Base-by-base conservation (phyloP, 1,284 basidiomycete genomes). In the Puccinia hordei region DNA sequence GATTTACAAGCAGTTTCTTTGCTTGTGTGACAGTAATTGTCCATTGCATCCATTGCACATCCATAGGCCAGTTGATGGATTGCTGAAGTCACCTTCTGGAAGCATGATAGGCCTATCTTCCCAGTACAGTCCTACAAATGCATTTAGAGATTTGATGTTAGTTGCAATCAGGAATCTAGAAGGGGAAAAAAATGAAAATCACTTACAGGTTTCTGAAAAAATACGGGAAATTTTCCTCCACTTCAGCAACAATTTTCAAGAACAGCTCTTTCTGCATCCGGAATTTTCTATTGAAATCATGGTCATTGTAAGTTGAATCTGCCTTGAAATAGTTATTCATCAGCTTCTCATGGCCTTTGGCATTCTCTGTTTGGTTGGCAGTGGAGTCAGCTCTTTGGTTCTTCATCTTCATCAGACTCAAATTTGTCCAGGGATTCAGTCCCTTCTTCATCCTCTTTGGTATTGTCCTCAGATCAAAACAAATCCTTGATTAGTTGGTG, bases 71-170 rank as follows among this genome's bases (percentile, higher is more conserved):
- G 69, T 3, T 72, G 69, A 8, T 44, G 44, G 1, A 72, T 3
- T 24, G 69, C 69, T 9, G 69, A 44, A 22, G 69, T 72, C 44
- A 24, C 9, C 15, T 51, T 72, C 69, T 72, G 46, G 30, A 8
- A 53, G 22, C 22, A 17, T 53, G n/a, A n/a, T n/a, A n/a, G n/a
- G n/a, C n/a, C n/a, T n/a, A n/a, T n/a, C n/a, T n/a, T n/a, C n/a
- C n/a, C n/a, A n/a, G n/a, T n/a, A n/a, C n/a, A n/a, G n/a, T n/a
- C n/a, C n/a, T n/a, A n/a, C n/a, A n/a, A n/a, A n/a, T n/a, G n/a
- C n/a, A n/a, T n/a, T n/a, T n/a, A n/a, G n/a, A n/a, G n/a, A n/a
- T n/a, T n/a, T n/a, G n/a, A n/a, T n/a, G n/a, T n/a, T n/a, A n/a
- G n/a, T n/a, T n/a, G n/a, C n/a, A n/a, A n/a, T n/a, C n/a, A n/a